Conservation (phyloP, 192 early-diverging fungal genomes). For the Backusella sp. region DNA sequence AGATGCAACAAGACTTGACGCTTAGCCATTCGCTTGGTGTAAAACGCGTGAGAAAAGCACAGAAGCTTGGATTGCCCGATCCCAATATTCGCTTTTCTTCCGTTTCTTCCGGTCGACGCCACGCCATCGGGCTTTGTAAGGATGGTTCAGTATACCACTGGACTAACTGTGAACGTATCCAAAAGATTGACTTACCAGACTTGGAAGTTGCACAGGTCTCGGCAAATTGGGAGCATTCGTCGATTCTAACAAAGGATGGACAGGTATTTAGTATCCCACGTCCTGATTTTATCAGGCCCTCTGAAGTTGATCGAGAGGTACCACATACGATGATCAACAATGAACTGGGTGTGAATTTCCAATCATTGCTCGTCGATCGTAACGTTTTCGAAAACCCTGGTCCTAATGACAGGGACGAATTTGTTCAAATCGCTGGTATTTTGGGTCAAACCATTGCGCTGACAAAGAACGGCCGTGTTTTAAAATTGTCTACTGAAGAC, state of each 20-base stretch:
- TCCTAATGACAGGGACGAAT: not conserved
- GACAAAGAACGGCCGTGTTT: constrained; percentile 10
- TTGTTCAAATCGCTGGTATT: constrained; percentile 21
- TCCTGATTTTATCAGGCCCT: constrained; percentile 2
- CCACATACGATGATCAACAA: not conserved
- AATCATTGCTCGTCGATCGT: not conserved
- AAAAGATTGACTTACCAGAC: constrained; percentile 9
- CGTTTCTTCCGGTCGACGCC: constrained; percentile 26
- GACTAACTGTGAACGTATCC: constrained; percentile 18
- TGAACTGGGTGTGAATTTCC: not conserved
- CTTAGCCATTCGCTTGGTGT: not conserved
- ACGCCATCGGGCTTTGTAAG: constrained; percentile 27
- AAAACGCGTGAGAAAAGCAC: not conserved
- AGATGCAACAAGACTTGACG: constrained; percentile 12
- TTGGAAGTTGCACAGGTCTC: constrained; percentile 17
- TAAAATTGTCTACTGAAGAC: not conserved
- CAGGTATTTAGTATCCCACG: constrained; percentile 9
- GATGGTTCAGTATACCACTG: constrained; percentile 29
- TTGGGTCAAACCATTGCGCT: constrained; percentile 6
- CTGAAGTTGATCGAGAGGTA: not conserved
- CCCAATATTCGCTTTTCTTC: constrained; percentile 5
- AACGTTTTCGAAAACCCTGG: not conserved
- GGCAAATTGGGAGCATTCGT: constrained; percentile 29
- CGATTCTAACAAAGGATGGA: constrained; percentile 21
- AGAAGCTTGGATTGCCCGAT: not conserved